phyloP scores from a whole-genome alignment of 1,284 basidiomycete genomes.

The Apiotrichum sp. region DNA sequence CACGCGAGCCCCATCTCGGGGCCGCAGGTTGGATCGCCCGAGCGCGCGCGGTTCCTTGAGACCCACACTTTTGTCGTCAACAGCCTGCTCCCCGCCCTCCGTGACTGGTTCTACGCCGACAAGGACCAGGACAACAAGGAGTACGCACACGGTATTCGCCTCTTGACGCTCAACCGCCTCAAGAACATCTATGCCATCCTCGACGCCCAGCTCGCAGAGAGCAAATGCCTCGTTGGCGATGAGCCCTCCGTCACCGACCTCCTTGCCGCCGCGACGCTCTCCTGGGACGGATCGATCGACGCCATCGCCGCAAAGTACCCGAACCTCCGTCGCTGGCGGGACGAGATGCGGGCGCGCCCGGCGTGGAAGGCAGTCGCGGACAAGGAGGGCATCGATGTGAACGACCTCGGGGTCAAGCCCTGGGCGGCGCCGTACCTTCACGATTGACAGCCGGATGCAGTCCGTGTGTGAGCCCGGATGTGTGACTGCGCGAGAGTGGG shows the following conservation, averaged over 20 bases:
- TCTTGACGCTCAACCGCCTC: constrained; percentile 11
- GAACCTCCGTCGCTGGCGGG: constrained; percentile 4
- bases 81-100: constrained; percentile 19
- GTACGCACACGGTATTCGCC: constrained; percentile 8
- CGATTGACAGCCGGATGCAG: too few species aligned
- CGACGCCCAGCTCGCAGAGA: background rate
- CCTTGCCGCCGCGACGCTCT: constrained; percentile 9
- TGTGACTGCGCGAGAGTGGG: too few species aligned
- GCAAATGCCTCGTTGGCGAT: constrained; percentile 1
- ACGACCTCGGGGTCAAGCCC: constrained; percentile 3
- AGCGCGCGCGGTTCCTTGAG: constrained; percentile 16
- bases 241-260: constrained; percentile 8
- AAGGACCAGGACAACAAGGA: constrained; percentile 6
- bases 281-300: constrained; percentile 11
- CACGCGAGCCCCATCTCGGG: constrained; percentile 11
- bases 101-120: constrained; percentile 27
- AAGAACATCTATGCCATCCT: constrained; percentile 1
- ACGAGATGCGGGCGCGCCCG: constrained; percentile 3
- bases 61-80: constrained; percentile 21
- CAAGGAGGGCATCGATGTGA: background rate
- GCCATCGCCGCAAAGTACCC: background rate
- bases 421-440: constrained; percentile 10
- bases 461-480: background rate
- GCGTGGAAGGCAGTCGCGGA: constrained; percentile 3
- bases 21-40: constrained; percentile 1